These are phyloP conservation scores for Stachybotrys echinatus DNA, from an alignment of 2,329 filamentous ascomycete genomes.

Conservation along the genomic window DNA sequence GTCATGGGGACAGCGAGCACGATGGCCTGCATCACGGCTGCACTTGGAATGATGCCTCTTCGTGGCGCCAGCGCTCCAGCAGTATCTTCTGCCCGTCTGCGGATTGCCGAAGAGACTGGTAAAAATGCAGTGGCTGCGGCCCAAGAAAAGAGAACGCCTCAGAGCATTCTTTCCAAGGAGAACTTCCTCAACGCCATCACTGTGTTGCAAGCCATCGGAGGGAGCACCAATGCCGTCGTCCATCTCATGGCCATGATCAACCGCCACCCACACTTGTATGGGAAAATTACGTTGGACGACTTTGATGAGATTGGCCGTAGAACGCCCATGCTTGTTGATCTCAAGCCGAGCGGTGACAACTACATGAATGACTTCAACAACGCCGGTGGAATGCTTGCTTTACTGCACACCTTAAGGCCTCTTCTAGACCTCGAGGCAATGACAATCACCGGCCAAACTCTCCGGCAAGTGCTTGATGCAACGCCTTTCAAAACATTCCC, in stretches of 20 bases:
- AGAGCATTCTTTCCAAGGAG: slow-evolving; percentile 64
- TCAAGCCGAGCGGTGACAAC: slow-evolving; percentile 81
- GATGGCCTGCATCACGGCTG: slow-evolving; percentile 80
- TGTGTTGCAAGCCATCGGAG: slow-evolving; percentile 80
- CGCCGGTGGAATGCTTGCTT: slow-evolving; percentile 69
- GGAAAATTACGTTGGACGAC: slow-evolving; percentile 65
- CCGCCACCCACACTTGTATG: slow-evolving; percentile 61
- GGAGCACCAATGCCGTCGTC: slow-evolving; percentile 79
- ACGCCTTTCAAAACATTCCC: slow-evolving; percentile 54
- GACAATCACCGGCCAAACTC: slow-evolving; percentile 79
- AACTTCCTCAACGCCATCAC: slow-evolving; percentile 83
- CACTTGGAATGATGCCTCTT: slow-evolving; percentile 74
- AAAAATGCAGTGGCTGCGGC: slow-evolving; percentile 62
- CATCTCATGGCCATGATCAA: slow-evolving; percentile 83
- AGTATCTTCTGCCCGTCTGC: slow-evolving; percentile 70
- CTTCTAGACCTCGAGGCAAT: slow-evolving; percentile 71
- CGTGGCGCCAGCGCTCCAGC: slow-evolving; percentile 75
- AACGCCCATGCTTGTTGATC: slow-evolving; percentile 76
- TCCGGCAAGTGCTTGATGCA: slow-evolving; percentile 71
- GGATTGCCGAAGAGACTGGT: slow-evolving; percentile 70
- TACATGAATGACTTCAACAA: slow-evolving; percentile 90
- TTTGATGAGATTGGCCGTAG: slow-evolving; percentile 72
- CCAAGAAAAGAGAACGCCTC: slow-evolving; percentile 62
- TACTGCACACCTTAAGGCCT: slow-evolving; percentile 72
- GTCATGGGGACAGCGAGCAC: slow-evolving; percentile 93